Evolutionary conservation across 164 flowering plant species (phyloP).

Genomic region (Vitis riparia): DNA sequence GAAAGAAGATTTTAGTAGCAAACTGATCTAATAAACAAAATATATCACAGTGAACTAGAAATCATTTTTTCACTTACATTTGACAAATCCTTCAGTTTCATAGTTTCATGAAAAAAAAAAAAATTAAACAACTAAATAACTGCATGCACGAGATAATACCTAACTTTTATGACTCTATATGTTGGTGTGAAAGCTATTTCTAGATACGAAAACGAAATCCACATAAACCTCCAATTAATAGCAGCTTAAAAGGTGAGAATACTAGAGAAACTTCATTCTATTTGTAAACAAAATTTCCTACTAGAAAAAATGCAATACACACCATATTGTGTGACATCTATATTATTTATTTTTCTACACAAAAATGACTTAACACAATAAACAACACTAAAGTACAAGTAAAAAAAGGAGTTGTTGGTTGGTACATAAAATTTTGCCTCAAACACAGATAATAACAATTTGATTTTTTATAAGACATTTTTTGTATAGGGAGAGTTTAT

Average conservation of each 20-base stretch:
- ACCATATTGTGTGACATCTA: neutral
- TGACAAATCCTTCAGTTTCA: neutral
- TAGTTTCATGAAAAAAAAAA: neutral
- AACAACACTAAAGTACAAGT: neutral
- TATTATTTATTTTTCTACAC: neutral
- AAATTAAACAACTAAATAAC: too few relatives aligned
- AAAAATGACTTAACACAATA: neutral
- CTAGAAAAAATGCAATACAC: neutral
- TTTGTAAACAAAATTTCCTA: too few relatives aligned
- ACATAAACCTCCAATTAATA: too few relatives aligned
- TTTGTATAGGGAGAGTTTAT: too few relatives aligned
- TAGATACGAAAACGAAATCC: neutral
- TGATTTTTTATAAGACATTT: neutral
- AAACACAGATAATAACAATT: neutral
- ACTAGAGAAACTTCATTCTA: too few relatives aligned
- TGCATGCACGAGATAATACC: too few relatives aligned
- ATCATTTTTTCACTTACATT: neutral
- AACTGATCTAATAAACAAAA: neutral
- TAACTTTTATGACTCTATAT: too few relatives aligned
- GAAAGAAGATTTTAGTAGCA: constrained; percentile 5
- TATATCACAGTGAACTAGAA: too few relatives aligned
- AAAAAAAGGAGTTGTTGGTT: neutral
- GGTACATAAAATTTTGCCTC: neutral
- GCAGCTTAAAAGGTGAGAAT: too few relatives aligned
- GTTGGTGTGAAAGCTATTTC: neutral